A percentile compares a stretch with the other conserved stretches of the same genome.
Conservation (phyloP, 2,329 filamentous ascomycete genomes). For the Dactylellina leptospora region DNA sequence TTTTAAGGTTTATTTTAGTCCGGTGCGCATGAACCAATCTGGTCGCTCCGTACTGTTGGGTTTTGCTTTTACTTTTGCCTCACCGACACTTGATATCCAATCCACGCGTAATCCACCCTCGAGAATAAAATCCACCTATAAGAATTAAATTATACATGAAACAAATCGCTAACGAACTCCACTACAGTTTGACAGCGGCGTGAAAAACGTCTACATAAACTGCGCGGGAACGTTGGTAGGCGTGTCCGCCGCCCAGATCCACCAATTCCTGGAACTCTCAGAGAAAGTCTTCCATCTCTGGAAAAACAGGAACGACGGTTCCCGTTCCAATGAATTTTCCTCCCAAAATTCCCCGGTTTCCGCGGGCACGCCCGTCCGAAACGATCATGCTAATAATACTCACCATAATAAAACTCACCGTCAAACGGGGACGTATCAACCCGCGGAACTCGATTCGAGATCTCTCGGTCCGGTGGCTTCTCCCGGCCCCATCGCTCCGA, state of each 20-base stretch:
- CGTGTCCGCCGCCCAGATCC: slow-evolving; percentile 18
- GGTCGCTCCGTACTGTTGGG: too few relatives aligned
- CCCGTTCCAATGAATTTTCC: slow-evolving; percentile 10
- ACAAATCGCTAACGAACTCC: too few relatives aligned
- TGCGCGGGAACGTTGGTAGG: slow-evolving; percentile 38
- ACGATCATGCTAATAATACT: neutral
- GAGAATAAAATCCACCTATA: too few relatives aligned
- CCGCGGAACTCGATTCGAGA: neutral
- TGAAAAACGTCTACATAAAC: slow-evolving; percentile 39
- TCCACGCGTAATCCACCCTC: too few relatives aligned
- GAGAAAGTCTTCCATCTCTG: slow-evolving; percentile 46
- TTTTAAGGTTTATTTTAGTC: too few relatives aligned
- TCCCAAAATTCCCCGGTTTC: neutral
- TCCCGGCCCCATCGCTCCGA: neutral
- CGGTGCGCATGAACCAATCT: too few relatives aligned
- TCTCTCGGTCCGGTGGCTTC: neutral
- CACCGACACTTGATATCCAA: too few relatives aligned
- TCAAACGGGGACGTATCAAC: neutral
- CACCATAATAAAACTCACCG: too few relatives aligned
- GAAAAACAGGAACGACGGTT: slow-evolving; percentile 34
- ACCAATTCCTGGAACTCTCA: slow-evolving; percentile 34
- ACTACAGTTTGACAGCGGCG: slow-evolving; percentile 14
- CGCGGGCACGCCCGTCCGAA: neutral
- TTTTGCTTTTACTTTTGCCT: too few relatives aligned
- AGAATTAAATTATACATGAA: too few relatives aligned